Conservation (phyloP, 352 stramenopile genomes). For the Phytophthora lateralis region DNA sequence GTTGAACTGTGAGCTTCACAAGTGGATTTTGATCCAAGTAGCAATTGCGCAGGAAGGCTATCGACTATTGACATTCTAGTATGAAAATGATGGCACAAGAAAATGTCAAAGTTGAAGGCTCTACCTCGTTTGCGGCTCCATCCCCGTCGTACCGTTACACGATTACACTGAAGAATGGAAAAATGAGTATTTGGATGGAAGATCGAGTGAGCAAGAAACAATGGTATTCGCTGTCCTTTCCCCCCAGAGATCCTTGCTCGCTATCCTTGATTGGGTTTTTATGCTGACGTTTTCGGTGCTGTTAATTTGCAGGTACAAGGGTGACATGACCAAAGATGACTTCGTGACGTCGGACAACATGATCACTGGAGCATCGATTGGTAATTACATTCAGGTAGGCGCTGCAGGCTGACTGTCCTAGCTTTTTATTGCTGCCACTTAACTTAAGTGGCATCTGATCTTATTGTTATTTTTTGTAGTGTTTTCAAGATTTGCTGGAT, state of each 20-base stretch:
- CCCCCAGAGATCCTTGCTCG: no score
- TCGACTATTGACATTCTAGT: no score
- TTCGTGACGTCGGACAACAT: conserved; percentile 1
- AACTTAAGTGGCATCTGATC: neutral
- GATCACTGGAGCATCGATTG: neutral
- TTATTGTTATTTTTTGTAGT: neutral
- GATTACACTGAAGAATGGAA: conserved; percentile 11
- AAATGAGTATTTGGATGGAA: conserved; percentile 33
- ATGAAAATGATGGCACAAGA: neutral
- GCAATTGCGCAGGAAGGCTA: no score
- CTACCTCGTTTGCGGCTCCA: conserved; percentile 1
- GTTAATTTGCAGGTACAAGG: conserved; percentile 1
- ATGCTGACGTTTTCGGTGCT: neutral
- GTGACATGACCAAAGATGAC: neutral
- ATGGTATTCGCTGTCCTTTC: neutral
- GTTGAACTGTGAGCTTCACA: no score
- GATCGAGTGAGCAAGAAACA: conserved; percentile 17
- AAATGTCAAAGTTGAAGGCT: neutral
- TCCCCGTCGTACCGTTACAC: conserved; percentile 12
- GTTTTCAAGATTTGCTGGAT: neutral
- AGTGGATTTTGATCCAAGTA: no score
- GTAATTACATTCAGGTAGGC: neutral
- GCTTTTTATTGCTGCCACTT: neutral
- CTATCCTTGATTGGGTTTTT: neutral
- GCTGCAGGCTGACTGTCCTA: neutral